phyloP scores from a whole-genome alignment of 1,284 basidiomycete genomes.

The Moniliella sp. region DNA sequence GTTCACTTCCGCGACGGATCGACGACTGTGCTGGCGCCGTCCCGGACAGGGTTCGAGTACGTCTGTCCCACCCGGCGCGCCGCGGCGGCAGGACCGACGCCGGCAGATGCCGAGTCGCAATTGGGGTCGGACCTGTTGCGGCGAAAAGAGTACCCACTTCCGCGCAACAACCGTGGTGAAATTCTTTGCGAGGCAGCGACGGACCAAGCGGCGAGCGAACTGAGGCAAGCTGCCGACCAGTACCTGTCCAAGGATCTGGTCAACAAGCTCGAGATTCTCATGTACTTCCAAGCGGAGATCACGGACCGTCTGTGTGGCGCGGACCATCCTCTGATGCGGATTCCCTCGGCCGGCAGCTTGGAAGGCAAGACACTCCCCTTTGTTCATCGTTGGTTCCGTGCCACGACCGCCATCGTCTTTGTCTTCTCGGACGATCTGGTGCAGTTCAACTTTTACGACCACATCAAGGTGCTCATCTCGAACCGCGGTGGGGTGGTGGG shows the following conservation, averaged over 20 bases:
- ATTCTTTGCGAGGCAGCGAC: too few relatives aligned
- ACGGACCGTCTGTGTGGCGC: constrained; percentile 28
- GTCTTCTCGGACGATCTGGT: constrained; percentile 76
- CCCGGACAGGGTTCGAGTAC: constrained; percentile 45
- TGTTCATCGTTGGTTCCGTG: constrained; percentile 78
- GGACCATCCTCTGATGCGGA: constrained; percentile 56
- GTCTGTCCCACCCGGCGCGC: constrained; percentile 4
- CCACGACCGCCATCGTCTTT: constrained; percentile 91
- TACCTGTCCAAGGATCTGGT: too few relatives aligned
- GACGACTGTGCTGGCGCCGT: constrained; percentile 57
- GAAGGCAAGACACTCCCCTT: constrained; percentile 94
- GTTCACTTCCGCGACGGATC: constrained; percentile 92
- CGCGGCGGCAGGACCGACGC: background rate
- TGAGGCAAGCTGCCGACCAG: background rate
- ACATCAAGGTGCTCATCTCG: constrained; percentile 76
- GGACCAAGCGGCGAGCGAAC: background rate
- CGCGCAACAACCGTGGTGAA: background rate
- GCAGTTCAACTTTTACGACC: constrained; percentile 98
- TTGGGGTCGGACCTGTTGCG: too few relatives aligned
- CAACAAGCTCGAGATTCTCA: background rate
- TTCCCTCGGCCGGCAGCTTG: background rate
- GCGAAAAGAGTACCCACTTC: too few relatives aligned
- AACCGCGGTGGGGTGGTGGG: constrained; percentile 55
- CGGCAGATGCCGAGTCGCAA: background rate
- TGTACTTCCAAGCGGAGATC: constrained; percentile 10